Evolutionary conservation across 1,284 basidiomycete genomes (phyloP).

Genomic region (Cutaneotrichosporon sp.): DNA sequence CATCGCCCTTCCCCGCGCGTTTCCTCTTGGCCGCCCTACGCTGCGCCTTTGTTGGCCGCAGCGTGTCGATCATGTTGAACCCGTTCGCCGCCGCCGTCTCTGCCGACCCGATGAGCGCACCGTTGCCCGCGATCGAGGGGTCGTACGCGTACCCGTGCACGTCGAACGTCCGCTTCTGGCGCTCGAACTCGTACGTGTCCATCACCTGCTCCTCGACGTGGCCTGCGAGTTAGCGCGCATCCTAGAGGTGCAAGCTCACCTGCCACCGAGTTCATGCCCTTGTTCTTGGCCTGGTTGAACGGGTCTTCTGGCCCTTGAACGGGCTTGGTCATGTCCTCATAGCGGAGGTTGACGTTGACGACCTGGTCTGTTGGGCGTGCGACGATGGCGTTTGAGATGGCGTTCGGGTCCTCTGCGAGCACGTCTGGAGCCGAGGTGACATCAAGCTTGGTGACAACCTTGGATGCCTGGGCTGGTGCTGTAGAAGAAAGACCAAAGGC

Average conservation of each 20-base stretch:
- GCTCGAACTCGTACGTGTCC: slow-evolving; percentile 87
- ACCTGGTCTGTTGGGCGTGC: slow-evolving; percentile 93
- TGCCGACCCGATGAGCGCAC: slow-evolving; percentile 73
- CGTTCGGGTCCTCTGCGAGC: slow-evolving; percentile 79
- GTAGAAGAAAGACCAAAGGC: slow-evolving; percentile 46
- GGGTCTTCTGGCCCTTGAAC: slow-evolving; percentile 90
- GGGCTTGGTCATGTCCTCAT: slow-evolving; percentile 83
- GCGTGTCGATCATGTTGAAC: slow-evolving; percentile 72
- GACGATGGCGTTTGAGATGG: slow-evolving; percentile 71
- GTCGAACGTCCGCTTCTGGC: slow-evolving; percentile 91
- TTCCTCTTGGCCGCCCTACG: slow-evolving; percentile 82
- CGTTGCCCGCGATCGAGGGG: slow-evolving; percentile 64
- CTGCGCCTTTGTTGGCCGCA: slow-evolving; percentile 64
- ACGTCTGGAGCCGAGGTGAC: slow-evolving; percentile 71
- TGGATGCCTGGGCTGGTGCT: slow-evolving; percentile 15
- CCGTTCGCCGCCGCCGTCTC: slow-evolving; percentile 71
- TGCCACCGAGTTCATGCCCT: slow-evolving; percentile 69
- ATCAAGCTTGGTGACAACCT: slow-evolving; percentile 27
- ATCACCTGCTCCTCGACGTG: slow-evolving; percentile 96
- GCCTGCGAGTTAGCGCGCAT: slow-evolving; percentile 58
- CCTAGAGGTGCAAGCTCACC: slow-evolving; percentile 37
- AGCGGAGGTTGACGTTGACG: slow-evolving; percentile 96
- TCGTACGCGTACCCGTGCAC: slow-evolving; percentile 95
- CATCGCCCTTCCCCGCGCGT: slow-evolving; percentile 71
- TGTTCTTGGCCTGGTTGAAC: slow-evolving; percentile 78